A percentile compares a stretch with the other conserved stretches of the same genome.
phyloP scores from a whole-genome alignment of 139 green algal species.

The Chlorella ohadii region DNA sequence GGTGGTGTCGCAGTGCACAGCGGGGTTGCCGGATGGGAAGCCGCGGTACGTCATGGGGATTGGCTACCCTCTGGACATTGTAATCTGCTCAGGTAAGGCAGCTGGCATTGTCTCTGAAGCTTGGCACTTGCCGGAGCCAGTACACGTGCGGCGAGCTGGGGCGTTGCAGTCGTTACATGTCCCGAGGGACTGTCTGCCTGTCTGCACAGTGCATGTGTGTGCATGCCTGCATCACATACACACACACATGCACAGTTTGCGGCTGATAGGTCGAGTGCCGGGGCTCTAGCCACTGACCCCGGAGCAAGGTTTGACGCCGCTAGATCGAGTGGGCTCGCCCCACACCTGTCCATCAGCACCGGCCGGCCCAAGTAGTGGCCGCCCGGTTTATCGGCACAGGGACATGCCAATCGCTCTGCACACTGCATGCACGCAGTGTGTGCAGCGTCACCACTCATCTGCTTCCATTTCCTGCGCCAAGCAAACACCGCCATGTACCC shows the following conservation, averaged over 20 bases:
- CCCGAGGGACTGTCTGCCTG: too few relatives aligned
- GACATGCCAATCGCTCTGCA: background rate
- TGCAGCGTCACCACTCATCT: too few relatives aligned
- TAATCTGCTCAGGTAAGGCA: conserved; percentile 80
- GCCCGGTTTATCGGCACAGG: background rate
- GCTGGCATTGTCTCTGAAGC: too few relatives aligned
- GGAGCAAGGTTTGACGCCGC: conserved; percentile 37
- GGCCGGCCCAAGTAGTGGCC: conserved; percentile 3
- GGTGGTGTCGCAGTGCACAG: conserved; percentile 88
- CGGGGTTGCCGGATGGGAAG: conserved; percentile 81
- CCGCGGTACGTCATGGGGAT: conserved; percentile 96
- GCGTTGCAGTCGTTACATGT: too few relatives aligned
- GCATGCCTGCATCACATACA: background rate
- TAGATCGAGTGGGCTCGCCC: background rate
- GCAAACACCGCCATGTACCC: too few relatives aligned
- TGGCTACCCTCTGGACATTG: conserved; percentile 95
- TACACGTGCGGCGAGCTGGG: background rate
- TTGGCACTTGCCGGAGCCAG: background rate
- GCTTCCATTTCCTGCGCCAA: too few relatives aligned
- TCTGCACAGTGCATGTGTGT: background rate
- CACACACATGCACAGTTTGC: background rate
- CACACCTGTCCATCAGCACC: background rate
- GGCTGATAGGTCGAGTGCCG: conserved; percentile 39
- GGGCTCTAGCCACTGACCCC: conserved; percentile 31
- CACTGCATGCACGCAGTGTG: background rate